These are phyloP conservation scores for Orobanche coerulescens DNA, from an alignment of 257 asterid genomes.

Conservation along the genomic window DNA sequence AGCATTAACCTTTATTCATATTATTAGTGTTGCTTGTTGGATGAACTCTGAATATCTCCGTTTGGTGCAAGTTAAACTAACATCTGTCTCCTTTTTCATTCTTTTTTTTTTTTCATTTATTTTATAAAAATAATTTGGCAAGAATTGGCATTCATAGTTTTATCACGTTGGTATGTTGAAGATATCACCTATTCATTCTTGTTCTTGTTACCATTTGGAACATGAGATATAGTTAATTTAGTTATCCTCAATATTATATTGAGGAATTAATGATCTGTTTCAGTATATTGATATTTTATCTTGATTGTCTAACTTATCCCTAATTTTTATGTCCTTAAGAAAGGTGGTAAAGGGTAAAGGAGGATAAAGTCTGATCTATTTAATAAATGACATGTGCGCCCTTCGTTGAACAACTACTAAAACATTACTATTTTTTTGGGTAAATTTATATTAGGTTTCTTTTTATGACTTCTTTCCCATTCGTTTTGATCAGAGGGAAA, in stretches of 20 bases:
- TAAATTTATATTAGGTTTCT: too few relatives aligned
- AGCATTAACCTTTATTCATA: slow-evolving; percentile 10
- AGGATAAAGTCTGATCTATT: background rate
- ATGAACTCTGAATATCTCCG: slow-evolving; percentile 6
- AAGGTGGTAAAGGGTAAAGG: background rate
- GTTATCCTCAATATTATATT: background rate
- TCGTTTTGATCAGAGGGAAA: too few relatives aligned
- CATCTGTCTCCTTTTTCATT: background rate
- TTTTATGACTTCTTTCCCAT: too few relatives aligned
- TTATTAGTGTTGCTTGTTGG: slow-evolving; percentile 1
- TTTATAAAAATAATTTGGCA: background rate
- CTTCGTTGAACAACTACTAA: background rate
- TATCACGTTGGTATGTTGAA: background rate
- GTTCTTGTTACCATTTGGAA: background rate
- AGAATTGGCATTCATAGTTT: too few relatives aligned
- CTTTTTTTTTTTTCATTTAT: background rate
- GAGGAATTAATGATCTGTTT: background rate
- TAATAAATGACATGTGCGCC: background rate
- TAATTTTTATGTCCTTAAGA: background rate
- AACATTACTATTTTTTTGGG: background rate
- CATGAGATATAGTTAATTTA: background rate
- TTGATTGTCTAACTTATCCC: background rate
- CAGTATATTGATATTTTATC: background rate
- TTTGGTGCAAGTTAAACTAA: slow-evolving; percentile 3
- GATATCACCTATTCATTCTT: background rate